These are phyloP conservation scores for Myxozyma monticola DNA, from an alignment of 805 yeast species.

Conservation along the genomic window DNA sequence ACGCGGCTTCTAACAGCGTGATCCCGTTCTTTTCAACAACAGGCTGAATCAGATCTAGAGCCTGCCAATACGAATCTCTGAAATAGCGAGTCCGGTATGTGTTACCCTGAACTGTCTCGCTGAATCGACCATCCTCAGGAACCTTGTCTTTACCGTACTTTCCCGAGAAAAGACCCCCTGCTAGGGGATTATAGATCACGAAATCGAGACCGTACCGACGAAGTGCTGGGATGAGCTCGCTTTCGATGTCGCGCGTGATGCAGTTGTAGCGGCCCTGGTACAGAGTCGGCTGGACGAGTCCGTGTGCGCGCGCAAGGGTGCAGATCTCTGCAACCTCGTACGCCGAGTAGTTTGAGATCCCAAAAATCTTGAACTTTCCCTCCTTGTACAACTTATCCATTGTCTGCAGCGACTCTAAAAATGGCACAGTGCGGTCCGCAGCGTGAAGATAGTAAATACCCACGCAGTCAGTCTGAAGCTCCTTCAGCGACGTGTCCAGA, in stretches of 20 bases:
- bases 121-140: conserved; percentile 1
- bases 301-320: conserved; percentile 4
- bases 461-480: conserved; percentile 15
- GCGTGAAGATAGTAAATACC: conserved; percentile 31
- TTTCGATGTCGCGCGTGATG: conserved; percentile 32
- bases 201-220: conserved; percentile 31
- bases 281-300: conserved; percentile 30
- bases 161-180: conserved; percentile 23
- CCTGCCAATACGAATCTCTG: conserved; percentile 18
- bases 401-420: conserved; percentile 34
- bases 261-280: conserved; percentile 37
- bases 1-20: conserved; percentile 13
- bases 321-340: conserved; percentile 19
- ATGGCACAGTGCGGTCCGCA: conserved; percentile 34
- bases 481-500: conserved; percentile 7
- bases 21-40: conserved; percentile 14
- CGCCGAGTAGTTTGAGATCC: conserved; percentile 33
- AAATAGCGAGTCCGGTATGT: conserved; percentile 14
- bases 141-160: conserved; percentile 9
- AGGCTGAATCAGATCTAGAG: conserved; percentile 12
- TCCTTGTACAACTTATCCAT: conserved; percentile 32
- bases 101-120: conserved; percentile 1
- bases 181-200: conserved; percentile 32
- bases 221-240: conserved; percentile 33
- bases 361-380: conserved; percentile 36